phyloP scores from a whole-genome alignment of 192 early-diverging fungal species.

The Coemansia sp. region DNA sequence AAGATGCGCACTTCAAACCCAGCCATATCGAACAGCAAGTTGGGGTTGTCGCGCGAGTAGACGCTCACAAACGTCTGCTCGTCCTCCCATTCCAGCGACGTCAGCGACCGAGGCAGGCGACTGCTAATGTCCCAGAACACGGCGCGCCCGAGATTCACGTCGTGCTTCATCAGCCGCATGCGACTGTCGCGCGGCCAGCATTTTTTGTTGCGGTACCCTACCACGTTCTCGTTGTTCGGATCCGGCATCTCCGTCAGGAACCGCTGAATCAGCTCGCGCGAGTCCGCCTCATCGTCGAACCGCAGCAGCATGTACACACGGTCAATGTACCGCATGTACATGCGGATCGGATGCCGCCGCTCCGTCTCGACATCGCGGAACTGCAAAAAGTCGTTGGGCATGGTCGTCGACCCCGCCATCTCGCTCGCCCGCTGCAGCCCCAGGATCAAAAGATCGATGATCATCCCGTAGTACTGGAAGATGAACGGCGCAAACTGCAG shows the following conservation, averaged over 20 bases:
- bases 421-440: conserved; percentile 92
- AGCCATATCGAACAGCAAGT: conserved; percentile 82
- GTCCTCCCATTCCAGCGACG: conserved; percentile 98
- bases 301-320: conserved; percentile 89
- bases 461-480: conserved; percentile 98
- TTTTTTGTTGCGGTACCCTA: conserved; percentile 97
- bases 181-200: conserved; percentile 99
- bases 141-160: conserved; percentile 95
- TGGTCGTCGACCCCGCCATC: conserved; percentile 88
- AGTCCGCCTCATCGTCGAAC: conserved; percentile 77
- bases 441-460: conserved; percentile 89
- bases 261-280: conserved; percentile 91
- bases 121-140: conserved; percentile 99
- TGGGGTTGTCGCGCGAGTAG: conserved; percentile 97
- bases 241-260: conserved; percentile 98
- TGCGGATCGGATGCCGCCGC: conserved; percentile 90
- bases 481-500: conserved; percentile 97
- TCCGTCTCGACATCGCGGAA: conserved; percentile 88
- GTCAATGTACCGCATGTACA: conserved; percentile 95
- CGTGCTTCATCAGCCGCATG: conserved; percentile 98
- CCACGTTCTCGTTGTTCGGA: conserved; percentile 97
- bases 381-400: conserved; percentile 97
- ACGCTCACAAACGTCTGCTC: conserved; percentile 80
- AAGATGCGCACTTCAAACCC: conserved; percentile 96
- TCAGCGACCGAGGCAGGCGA: conserved; percentile 90